A percentile compares a stretch with the other conserved stretches of the same genome.
Evolutionary conservation across 495 filamentous ascomycete species (phyloP).

Genomic region (Neurospora terricola): DNA sequence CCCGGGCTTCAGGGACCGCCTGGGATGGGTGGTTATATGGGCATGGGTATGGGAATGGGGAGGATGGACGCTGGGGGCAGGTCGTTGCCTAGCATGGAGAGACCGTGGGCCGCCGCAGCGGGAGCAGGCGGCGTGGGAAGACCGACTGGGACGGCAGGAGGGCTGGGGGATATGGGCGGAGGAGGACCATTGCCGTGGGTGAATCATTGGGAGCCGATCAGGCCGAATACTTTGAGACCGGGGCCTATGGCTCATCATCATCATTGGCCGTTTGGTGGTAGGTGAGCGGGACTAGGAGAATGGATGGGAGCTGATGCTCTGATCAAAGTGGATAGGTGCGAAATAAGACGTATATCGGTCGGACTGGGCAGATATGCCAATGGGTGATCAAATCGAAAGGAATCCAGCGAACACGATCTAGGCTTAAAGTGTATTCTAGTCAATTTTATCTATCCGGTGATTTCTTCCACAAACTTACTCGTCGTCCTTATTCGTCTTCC

Average conservation of each 20-base stretch:
- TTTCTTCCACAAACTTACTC: conserved; percentile 9
- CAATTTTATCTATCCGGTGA: background rate
- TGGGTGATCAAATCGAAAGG: background rate
- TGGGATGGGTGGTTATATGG: background rate
- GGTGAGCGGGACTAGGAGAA: background rate
- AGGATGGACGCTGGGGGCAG: background rate
- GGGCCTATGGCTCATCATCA: conserved; percentile 1
- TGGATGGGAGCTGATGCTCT: background rate
- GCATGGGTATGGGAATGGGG: background rate
- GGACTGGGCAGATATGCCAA: background rate
- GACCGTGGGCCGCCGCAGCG: background rate
- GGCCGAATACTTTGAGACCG: background rate
- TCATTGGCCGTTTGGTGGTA: background rate
- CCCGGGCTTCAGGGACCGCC: background rate
- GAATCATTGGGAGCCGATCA: background rate
- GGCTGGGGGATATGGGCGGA: background rate
- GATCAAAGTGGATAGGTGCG: background rate
- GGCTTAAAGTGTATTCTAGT: background rate
- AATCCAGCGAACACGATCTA: background rate
- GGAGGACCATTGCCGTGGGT: background rate
- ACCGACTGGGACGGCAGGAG: background rate
- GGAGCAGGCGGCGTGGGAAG: background rate
- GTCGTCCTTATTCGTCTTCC: conserved; percentile 37
- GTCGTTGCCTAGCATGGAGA: background rate
- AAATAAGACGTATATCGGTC: background rate